Conservation (phyloP, 441 rosid species). For the Populus trichocarpa region DNA sequence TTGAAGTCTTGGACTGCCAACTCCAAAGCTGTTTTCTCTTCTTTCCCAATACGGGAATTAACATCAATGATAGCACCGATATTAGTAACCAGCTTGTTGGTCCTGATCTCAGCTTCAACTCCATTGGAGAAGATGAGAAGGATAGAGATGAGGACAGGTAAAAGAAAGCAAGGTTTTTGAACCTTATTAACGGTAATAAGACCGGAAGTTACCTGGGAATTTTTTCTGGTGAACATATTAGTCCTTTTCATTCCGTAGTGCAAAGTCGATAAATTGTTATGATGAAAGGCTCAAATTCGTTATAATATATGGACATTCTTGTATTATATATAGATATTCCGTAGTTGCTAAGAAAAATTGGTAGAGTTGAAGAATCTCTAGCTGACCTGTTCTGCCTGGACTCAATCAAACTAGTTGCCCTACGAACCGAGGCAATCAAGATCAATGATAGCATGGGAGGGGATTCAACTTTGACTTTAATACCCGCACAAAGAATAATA, state of each 20-base stretch:
- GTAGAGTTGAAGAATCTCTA: background rate
- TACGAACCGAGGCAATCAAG: background rate
- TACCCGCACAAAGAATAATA: background rate
- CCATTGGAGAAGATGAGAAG: conserved; percentile 1
- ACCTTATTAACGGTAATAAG: too few species aligned
- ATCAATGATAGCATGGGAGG: background rate
- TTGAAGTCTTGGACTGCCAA: conserved; percentile 32
- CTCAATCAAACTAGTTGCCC: background rate
- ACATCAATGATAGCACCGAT: conserved; percentile 37
- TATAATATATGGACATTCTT: background rate
- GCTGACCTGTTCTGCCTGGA: background rate
- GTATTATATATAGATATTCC: background rate
- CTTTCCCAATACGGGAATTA: conserved; percentile 25
- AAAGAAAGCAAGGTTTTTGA: background rate
- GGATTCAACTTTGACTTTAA: background rate
- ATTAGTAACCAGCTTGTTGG: conserved; percentile 2
- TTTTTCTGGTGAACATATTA: too few species aligned
- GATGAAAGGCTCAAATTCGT: background rate
- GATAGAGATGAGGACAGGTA: background rate
- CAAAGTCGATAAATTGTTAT: background rate
- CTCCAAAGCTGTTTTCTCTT: conserved; percentile 28
- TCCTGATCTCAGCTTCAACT: background rate
- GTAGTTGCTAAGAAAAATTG: background rate
- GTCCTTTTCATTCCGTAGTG: background rate
- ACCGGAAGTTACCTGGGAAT: too few species aligned